A percentile compares a stretch with the other conserved stretches of the same genome.
These are phyloP conservation scores for Tuber borchii DNA, from an alignment of 495 filamentous ascomycete species.

Conservation along the genomic window DNA sequence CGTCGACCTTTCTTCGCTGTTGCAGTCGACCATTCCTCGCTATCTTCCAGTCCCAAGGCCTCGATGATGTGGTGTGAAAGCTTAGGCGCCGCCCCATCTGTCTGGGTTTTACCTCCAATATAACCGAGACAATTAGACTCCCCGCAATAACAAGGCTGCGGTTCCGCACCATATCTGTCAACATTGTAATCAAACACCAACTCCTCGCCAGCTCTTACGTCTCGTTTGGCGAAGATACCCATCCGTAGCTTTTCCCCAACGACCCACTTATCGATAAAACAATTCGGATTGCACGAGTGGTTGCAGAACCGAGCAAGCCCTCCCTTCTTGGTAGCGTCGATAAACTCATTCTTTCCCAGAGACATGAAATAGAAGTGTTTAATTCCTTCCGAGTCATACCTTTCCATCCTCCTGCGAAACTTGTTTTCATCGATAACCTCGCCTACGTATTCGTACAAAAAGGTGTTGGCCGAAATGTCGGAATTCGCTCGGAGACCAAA, in stretches of 20 bases:
- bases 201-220: slow-evolving; percentile 83
- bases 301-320: slow-evolving; percentile 98
- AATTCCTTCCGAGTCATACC: slow-evolving; percentile 92
- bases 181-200: slow-evolving; percentile 99
- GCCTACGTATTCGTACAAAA: slow-evolving; percentile 97
- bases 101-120: slow-evolving; percentile 96
- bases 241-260: slow-evolving; percentile 97
- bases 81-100: slow-evolving; percentile 78
- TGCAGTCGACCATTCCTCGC: slow-evolving; percentile 79
- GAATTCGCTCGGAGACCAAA: slow-evolving; percentile 79
- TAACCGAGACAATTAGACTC: slow-evolving; percentile 93
- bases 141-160: slow-evolving; percentile 92
- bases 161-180: slow-evolving; percentile 93
- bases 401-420: slow-evolving; percentile 79
- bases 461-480: slow-evolving; percentile 70
- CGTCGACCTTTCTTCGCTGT: slow-evolving; percentile 82
- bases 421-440: slow-evolving; percentile 91
- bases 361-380: slow-evolving; percentile 99
- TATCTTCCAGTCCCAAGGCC: slow-evolving; percentile 83
- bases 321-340: slow-evolving; percentile 94
- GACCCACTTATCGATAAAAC: slow-evolving; percentile 99
- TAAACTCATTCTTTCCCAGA: slow-evolving; percentile 89
- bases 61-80: slow-evolving; percentile 85
- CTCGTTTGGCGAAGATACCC: slow-evolving; percentile 93
- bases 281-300: slow-evolving; percentile 97